phyloP scores from a whole-genome alignment of 1,284 basidiomycete genomes.

The Austropuccinia psidii region DNA sequence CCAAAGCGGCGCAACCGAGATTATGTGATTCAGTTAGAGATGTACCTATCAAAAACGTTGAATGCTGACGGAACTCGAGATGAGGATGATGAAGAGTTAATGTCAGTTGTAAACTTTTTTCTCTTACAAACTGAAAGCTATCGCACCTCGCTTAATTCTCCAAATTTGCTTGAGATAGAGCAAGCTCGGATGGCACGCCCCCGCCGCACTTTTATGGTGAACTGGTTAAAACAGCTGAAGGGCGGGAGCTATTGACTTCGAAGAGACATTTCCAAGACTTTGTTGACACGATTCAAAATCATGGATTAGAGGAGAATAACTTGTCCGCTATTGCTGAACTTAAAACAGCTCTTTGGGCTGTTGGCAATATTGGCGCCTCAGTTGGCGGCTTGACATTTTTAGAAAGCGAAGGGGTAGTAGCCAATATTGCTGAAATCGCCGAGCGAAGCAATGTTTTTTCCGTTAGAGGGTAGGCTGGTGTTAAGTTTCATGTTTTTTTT shows the following conservation, averaged over 20 bases:
- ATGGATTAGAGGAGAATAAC: constrained; percentile 76
- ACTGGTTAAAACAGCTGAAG: constrained; percentile 89
- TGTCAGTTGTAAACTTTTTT: neutral
- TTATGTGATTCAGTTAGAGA: constrained; percentile 79
- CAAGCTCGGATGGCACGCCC: constrained; percentile 68
- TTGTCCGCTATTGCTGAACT: constrained; percentile 73
- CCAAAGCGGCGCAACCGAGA: constrained; percentile 70
- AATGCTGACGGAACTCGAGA: constrained; percentile 54
- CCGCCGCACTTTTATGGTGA: constrained; percentile 97
- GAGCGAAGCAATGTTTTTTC: constrained; percentile 81
- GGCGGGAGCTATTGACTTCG: constrained; percentile 78
- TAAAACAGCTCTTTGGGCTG: constrained; percentile 93
- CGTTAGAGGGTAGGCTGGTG: constrained; percentile 68
- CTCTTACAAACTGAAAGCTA: neutral
- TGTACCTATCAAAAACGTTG: constrained; percentile 70
- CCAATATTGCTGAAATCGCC: constrained; percentile 80
- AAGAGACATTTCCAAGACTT: constrained; percentile 89
- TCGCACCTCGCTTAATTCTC: neutral
- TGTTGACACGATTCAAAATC: constrained; percentile 76
- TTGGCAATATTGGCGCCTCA: constrained; percentile 88
- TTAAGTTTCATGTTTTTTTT: neutral
- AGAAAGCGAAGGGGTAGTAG: constrained; percentile 87
- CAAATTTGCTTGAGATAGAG: neutral
- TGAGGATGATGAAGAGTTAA: constrained; percentile 56
- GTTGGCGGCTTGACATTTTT: constrained; percentile 84